Base-by-base conservation (phyloP, 2,329 filamentous ascomycete species). In the Ophiocordyceps australis region DNA sequence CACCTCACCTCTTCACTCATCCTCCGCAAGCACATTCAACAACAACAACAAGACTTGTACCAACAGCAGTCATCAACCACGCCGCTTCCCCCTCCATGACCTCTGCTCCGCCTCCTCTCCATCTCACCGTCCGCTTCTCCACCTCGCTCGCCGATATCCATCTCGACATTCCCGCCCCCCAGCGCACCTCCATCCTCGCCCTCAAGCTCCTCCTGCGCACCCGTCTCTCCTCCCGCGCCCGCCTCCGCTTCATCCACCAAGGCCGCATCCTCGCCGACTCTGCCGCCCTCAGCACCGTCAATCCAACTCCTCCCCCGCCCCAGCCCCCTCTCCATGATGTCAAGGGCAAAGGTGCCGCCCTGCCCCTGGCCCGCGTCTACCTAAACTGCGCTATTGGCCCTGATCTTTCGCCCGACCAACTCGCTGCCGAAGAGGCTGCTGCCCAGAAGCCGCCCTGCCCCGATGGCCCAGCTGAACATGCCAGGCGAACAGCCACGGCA, bases 381-480 rank as follows among this genome's bases (percentile, higher is more conserved):
- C 75, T 95, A 32, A 91, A 92, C 56, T 95, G 86, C 61, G 86
- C 81, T 35, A 79, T 95, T 30, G 83, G 83, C 28, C 73, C 80
- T 46, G 58, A 66, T 15, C 63, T 95, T 9, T 66, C 75, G 0
- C 45, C 65, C 9, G 43, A 58, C 1, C 82, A 93, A 30, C 65
- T 95, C 14, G 62, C 61, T 2, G 62, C 59, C 10, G 85, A 93
- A 54, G 63, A 65, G 17, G 47, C 51, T 37, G 52, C 52, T 9
- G 49, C 59, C 11, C 41, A 37, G 10, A 42, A 45, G 7, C 51
- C 46, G 1, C 48, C 43, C 9, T 37, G 40, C 46, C 61, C 34
- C 61, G 21, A 41, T 9, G 34, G 36, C 20, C 35, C 43, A 1
- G 22, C 43, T 19, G 12, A 39, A 9, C 35, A 38, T 7, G 49